Evolutionary conservation across 352 stramenopile species (phyloP), one percentile per base, ranked within the genome.

Genomic region (Globisporangium nunn): DNA sequence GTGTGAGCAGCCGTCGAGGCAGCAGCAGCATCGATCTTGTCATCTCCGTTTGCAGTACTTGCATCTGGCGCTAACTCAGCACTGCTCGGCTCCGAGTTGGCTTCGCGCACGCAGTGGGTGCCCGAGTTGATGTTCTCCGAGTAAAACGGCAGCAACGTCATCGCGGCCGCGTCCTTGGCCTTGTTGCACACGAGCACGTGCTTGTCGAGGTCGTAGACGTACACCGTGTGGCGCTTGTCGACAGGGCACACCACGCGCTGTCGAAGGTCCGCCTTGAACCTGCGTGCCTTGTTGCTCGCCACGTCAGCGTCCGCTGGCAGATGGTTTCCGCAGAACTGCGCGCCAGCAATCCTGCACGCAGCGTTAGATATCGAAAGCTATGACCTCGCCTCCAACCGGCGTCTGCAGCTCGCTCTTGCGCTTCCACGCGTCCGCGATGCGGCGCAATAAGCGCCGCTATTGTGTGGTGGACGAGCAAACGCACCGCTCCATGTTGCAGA

Each of bases 181-280:
- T 78, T 80, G 67, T 91, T 93, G 68, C 84, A 93, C 5, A 93
- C 70, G 46, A 81, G 60, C 47, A 88, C 68, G 65, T 93, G 84
- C 68, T 91, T 91, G 51, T 69, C 75, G 44, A 93, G 59, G 53
- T 93, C 84, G 61, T 73, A 91, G 57, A 77, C 66, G 66, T 91
- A 93, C 11, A 91, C 77, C 0, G 81, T 88, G 59, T 93, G 84
- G 4, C 77, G 64, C 7, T 50, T 52, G 46, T 93, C 84, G 53
- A 93, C 58, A 15, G 84, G 82, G 50, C 84, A 93, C 14, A 81
- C 74, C n/a, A 93, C 75, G 17, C 84, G 84, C 23, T 70, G 60
- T 11, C 81, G 74, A 30, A 71, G 59, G 33, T 74, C 61, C 17
- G 62, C 55, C 39, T 86, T 83, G 61, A 78, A 88, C 64, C 88